Conservation (phyloP, 345 rosid genomes). For the Linum lewisii region DNA sequence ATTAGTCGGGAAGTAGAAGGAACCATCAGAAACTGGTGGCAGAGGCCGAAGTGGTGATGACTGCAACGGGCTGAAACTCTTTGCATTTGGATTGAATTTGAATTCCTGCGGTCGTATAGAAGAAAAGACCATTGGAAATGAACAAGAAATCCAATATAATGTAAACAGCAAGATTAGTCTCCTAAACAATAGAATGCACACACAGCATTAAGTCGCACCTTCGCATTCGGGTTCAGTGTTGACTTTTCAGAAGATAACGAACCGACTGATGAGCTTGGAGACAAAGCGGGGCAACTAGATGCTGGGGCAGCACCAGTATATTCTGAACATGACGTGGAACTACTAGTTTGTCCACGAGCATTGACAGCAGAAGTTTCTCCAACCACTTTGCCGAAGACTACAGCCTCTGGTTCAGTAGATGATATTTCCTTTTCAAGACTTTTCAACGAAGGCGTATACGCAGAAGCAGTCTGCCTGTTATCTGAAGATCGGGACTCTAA, state of each 20-base stretch:
- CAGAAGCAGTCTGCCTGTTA: slow-evolving; percentile 25
- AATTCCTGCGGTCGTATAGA: slow-evolving; percentile 50
- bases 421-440: slow-evolving; percentile 35
- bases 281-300: slow-evolving; percentile 43
- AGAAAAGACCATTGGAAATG: not conserved
- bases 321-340: slow-evolving; percentile 57
- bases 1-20: slow-evolving; percentile 52
- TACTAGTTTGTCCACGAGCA: slow-evolving; percentile 42
- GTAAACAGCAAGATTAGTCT: not conserved
- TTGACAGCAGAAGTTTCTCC: slow-evolving; percentile 30
- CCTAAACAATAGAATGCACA: not conserved
- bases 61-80: slow-evolving; percentile 65
- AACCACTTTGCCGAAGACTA: slow-evolving; percentile 28
- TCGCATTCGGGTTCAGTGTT: slow-evolving; percentile 67
- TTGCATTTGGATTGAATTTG: slow-evolving; percentile 84
- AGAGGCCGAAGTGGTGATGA: slow-evolving; percentile 41
- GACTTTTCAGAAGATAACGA: slow-evolving; percentile 74
- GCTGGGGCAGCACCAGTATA: slow-evolving; percentile 27
- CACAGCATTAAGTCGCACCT: slow-evolving; percentile 35
- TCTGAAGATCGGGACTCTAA: slow-evolving; percentile 30
- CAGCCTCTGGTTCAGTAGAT: slow-evolving; percentile 32
- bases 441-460: slow-evolving; percentile 23
- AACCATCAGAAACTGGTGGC: slow-evolving; percentile 52
- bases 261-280: slow-evolving; percentile 80
- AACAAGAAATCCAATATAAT: not conserved